Evolutionary conservation across 148 eudicot species (phyloP).

Genomic region (Nepenthes mirabilis): DNA sequence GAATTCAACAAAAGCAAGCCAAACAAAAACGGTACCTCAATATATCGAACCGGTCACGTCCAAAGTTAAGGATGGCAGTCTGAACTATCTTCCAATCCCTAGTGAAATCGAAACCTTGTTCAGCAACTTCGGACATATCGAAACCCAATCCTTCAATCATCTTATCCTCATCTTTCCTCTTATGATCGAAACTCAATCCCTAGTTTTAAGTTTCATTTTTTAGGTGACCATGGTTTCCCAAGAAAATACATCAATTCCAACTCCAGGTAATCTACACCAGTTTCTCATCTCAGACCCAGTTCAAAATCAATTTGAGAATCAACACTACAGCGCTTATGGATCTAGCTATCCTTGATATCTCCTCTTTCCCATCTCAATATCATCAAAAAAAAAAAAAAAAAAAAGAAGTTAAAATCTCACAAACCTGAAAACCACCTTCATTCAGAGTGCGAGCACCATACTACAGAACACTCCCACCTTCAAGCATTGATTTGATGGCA

Average conservation of each 20-base stretch:
- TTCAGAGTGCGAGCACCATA: conserved; percentile 95
- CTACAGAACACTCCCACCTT: conserved; percentile 81
- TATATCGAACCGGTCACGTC: not conserved
- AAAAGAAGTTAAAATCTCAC: conserved; percentile 1
- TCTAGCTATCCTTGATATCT: not conserved
- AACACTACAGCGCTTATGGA: conserved; percentile 38
- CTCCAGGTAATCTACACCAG: conserved; percentile 40
- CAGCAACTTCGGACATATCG: not conserved
- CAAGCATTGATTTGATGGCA: conserved; percentile 66
- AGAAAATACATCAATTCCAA: conserved; percentile 36
- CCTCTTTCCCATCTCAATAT: too few species aligned
- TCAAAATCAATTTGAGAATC: conserved; percentile 41
- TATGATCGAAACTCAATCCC: not conserved
- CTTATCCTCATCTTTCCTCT: conserved; percentile 1
- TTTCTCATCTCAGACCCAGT: conserved; percentile 40
- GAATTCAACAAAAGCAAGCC: not conserved
- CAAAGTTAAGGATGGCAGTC: not conserved
- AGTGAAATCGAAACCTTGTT: not conserved
- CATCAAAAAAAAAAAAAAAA: too few species aligned
- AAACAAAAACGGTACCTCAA: not conserved
- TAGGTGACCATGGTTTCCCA: conserved; percentile 53
- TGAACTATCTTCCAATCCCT: not conserved
- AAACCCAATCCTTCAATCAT: conserved; percentile 1
- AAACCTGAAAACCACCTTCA: conserved; percentile 99
- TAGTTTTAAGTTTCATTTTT: conserved; percentile 1